Evolutionary conservation across 2,329 filamentous ascomycete genomes (phyloP), one percentile per base, ranked within the genome.

Genomic region (Stemphylium beticola): DNA sequence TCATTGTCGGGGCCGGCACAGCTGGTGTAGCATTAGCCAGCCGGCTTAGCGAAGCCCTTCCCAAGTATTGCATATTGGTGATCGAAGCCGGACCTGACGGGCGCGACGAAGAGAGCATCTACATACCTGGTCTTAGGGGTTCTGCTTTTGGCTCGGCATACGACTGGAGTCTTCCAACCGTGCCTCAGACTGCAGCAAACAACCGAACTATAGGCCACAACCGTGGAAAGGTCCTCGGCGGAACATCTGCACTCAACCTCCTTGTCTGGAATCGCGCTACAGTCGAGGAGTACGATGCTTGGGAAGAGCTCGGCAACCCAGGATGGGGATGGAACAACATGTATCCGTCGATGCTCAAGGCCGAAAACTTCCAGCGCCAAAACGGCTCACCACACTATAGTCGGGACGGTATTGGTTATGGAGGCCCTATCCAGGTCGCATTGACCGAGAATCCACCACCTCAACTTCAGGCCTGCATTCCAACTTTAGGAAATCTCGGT

Each of bases 281-380:
- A n/a, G 55, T 64, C 14, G 66, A 58, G 4, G 73, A 75, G 47
- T 76, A 74, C 46, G 81, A 87, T 68, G 77, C 77, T 1, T 87
- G 85, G 85, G 80, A 79, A 47, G 69, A 76, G 22, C 70, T 87
- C 11, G 85, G 85, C 0, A 87, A 87, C 59, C 37, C 46, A 34
- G 57, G 61, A 6, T 88, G 85, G 85, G 77, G 78, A 1, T 87
- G 82, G 81, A 71, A 82, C 33, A 73, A 73, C 10, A 60, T 82
- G 40, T 59, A 64, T 41, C 53, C 64, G 7, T 69, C 65, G 8
- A 74, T 75, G 65, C 61, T 68, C n/a, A 62, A 59, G 32, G 57
- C 60, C 1, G 70, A 74, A 49, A 67, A 65, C 24, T 74, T 68
- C 26, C 58, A 62, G 32, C 65, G 60, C 6, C 33, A 47, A 17